phyloP scores from a whole-genome alignment of 2,329 filamentous ascomycete genomes.

The Alternaria incomplexa region DNA sequence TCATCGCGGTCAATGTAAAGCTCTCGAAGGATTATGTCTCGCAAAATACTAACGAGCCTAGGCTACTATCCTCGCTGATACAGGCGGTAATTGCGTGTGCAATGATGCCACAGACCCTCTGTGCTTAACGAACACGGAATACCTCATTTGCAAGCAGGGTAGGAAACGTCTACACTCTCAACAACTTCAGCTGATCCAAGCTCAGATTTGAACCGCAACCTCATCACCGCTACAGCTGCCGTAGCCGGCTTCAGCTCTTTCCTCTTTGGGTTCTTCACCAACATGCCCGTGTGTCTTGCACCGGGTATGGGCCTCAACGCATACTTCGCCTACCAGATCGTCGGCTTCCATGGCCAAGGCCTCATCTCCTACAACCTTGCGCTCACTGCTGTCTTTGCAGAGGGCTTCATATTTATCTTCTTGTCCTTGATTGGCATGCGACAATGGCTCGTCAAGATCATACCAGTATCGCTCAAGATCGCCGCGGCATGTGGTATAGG shows the following conservation, averaged over 20 bases:
- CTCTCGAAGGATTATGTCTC: neutral
- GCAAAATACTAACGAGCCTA: conserved; percentile 21
- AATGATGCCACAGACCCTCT: conserved; percentile 52
- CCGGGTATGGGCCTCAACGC: conserved; percentile 69
- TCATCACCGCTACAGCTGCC: conserved; percentile 84
- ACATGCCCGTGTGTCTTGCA: conserved; percentile 61
- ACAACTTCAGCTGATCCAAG: neutral
- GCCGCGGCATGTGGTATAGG: conserved; percentile 87
- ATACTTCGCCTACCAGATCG: conserved; percentile 83
- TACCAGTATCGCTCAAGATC: conserved; percentile 83
- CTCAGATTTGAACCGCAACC: conserved; percentile 70
- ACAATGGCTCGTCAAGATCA: conserved; percentile 84
- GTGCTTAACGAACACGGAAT: conserved; percentile 64
- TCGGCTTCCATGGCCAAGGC: conserved; percentile 77
- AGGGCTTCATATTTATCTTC: conserved; percentile 83
- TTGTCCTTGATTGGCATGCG: conserved; percentile 81
- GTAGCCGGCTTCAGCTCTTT: conserved; percentile 79
- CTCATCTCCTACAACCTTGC: conserved; percentile 76
- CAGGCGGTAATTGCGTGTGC: conserved; percentile 79
- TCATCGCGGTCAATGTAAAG: conserved; percentile 40
- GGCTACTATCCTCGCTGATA: conserved; percentile 56
- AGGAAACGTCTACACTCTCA: neutral
- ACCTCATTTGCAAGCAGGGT: conserved; percentile 63
- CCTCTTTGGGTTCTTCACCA: conserved; percentile 80
- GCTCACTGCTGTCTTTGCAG: conserved; percentile 84